Percentiles rank a stretch among this genome's conserved stretches.
Evolutionary conservation across 495 filamentous ascomycete species (phyloP).

Genomic region (Alectoria sarmentosa): DNA sequence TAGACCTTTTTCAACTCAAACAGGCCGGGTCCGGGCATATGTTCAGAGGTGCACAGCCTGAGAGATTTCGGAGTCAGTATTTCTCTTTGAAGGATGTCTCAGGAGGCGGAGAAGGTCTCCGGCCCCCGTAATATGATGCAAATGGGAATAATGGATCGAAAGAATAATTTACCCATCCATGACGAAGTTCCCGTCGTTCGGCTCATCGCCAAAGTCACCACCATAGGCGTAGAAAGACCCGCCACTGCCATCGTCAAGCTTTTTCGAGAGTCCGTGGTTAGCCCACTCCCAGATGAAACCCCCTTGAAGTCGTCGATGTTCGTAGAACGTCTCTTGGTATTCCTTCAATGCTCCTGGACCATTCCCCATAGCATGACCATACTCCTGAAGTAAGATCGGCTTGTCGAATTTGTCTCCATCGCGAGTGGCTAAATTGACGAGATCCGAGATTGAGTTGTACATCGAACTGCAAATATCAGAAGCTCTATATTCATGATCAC

Average conservation of each 20-base stretch:
- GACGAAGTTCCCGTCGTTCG: slow-evolving; percentile 59
- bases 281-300: slow-evolving; percentile 73
- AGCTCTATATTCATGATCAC: slow-evolving; percentile 48
- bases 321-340: slow-evolving; percentile 53
- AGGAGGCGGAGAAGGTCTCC: no score
- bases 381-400: slow-evolving; percentile 62
- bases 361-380: slow-evolving; percentile 66
- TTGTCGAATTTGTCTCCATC: slow-evolving; percentile 41
- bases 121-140: no score
- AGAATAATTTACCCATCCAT: no score
- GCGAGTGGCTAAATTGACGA: slow-evolving; percentile 37
- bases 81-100: no score
- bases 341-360: slow-evolving; percentile 60
- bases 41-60: slow-evolving; percentile 48
- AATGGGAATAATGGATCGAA: no score
- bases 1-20: slow-evolving; percentile 55
- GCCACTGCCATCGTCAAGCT: slow-evolving; percentile 40
- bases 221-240: slow-evolving; percentile 54
- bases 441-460: slow-evolving; percentile 50
- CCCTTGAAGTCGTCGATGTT: slow-evolving; percentile 53
- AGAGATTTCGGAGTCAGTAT: no score
- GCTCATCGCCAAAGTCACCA: slow-evolving; percentile 59
- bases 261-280: slow-evolving; percentile 58
- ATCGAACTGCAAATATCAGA: slow-evolving; percentile 62
- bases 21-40: slow-evolving; percentile 52